Base-by-base conservation (phyloP, 2,329 filamentous ascomycete genomes). In the Teratosphaeria epicoccoides region DNA sequence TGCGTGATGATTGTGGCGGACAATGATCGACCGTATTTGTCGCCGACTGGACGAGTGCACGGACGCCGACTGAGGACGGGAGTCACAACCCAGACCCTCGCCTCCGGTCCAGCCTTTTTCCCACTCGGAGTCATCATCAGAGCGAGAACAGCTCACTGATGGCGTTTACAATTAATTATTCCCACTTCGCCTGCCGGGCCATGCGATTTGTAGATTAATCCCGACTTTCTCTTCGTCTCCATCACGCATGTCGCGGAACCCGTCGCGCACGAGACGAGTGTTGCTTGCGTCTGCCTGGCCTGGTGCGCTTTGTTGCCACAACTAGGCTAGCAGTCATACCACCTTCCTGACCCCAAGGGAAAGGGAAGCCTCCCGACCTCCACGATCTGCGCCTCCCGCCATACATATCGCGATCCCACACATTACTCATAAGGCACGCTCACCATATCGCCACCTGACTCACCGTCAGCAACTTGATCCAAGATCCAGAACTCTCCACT, bases 401-500 rank as follows among this genome's bases (percentile, higher is more conserved):
- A 17, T 23, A 14, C 23, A 46, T 1, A 40, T 17, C 17, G 33
- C 33, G n/a, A 40, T 24, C n/a, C 23, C 28, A 11, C 24, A 43
- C 49, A 49, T 48, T 43, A 43, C 53, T 44, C 45, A 44, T 48
- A 46, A 48, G 45, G 51, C 9, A 44, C 23, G 37, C 33, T 51
- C 28, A 29, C 25, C 46, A 43, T 47, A n/a, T 49, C 56, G 47
- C 25, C 28, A 50, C 43, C 44, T 51, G 25, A 51, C 45, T 40
- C 33, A 33, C 29, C 47, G n/a, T 49, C 50, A 24, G 47, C 25
- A 24, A 44, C 24, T 46, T 47, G 33, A 37, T 17, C 45, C 12
- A 33, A 47, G 20, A 43, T 24, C 43, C 14, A 28, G 29, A 51
- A 53, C 50, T 56, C 53, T 57, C 54, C 54, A 52, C 55, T 55